Conservation (phyloP, 306 rosid species). For the Ammopiptanthus mongolicus region DNA sequence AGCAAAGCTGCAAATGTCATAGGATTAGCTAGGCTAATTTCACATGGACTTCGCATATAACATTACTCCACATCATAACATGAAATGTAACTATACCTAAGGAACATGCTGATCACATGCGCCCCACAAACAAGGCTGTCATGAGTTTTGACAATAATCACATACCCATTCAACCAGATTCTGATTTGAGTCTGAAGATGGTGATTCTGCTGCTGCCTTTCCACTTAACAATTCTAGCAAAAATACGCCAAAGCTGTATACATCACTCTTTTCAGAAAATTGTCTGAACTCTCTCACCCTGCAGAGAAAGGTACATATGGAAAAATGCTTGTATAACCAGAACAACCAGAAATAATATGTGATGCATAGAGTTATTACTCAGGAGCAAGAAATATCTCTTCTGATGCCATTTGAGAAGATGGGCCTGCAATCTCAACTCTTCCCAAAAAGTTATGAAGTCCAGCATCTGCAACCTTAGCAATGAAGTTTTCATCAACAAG, state of each 20-base stretch:
- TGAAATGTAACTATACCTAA: background rate
- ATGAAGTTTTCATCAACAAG: constrained; percentile 78
- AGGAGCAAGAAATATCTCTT: constrained; percentile 74
- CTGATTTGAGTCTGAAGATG: constrained; percentile 36
- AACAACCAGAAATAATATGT: background rate
- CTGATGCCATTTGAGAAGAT: constrained; percentile 62
- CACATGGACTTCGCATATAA: background rate
- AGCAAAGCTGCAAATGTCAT: background rate
- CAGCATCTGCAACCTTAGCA: constrained; percentile 90
- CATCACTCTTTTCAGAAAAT: constrained; percentile 90
- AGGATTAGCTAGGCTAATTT: background rate
- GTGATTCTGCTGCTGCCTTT: constrained; percentile 51
- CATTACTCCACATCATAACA: background rate
- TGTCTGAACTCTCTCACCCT: constrained; percentile 81
- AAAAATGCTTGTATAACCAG: background rate
- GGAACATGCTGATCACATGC: background rate
- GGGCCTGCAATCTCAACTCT: constrained; percentile 59
- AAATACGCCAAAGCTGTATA: constrained; percentile 81
- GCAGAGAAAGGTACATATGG: constrained; percentile 21
- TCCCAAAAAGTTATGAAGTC: constrained; percentile 65
- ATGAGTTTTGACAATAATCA: background rate
- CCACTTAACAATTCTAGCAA: constrained; percentile 81
- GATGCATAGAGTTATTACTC: constrained; percentile 50
- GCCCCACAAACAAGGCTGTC: background rate
- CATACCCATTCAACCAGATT: constrained; percentile 74